These are phyloP conservation scores for Venturia aucupariae DNA, from an alignment of 2,329 filamentous ascomycete species.

Conservation along the genomic window DNA sequence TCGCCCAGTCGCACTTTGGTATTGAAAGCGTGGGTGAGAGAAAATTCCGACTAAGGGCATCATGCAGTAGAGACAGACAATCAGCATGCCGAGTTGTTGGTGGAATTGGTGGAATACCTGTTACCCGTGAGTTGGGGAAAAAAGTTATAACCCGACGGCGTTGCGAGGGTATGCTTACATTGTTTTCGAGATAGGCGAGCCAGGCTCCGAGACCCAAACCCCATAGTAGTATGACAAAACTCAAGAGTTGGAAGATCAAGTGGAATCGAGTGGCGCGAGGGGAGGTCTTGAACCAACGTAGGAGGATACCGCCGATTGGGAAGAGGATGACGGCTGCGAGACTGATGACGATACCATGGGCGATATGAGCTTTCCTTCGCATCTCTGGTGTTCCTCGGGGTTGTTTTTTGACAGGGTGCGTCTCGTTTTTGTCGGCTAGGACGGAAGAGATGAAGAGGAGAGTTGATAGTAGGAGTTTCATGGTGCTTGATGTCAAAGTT, in stretches of 20 bases:
- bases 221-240: neutral
- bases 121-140: neutral
- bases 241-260: neutral
- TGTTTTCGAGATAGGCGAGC: neutral
- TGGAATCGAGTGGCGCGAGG: neutral
- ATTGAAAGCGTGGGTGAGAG: neutral
- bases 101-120: neutral
- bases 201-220: conserved; percentile 4
- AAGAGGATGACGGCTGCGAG: conserved; percentile 6
- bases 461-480: neutral
- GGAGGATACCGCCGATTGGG: neutral
- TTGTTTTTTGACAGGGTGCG: neutral
- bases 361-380: neutral
- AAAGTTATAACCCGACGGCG: no score
- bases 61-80: neutral
- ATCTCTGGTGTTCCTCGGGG: neutral
- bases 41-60: neutral
- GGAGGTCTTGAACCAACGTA: neutral
- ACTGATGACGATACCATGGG: neutral
- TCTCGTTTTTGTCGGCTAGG: neutral
- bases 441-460: neutral
- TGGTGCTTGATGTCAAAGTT: no score
- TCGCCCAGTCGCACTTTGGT: neutral
- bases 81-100: neutral
- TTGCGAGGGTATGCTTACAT: neutral